phyloP scores from a whole-genome alignment of 2,329 filamentous ascomycete genomes.

The Tolypocladium guangdongense region DNA sequence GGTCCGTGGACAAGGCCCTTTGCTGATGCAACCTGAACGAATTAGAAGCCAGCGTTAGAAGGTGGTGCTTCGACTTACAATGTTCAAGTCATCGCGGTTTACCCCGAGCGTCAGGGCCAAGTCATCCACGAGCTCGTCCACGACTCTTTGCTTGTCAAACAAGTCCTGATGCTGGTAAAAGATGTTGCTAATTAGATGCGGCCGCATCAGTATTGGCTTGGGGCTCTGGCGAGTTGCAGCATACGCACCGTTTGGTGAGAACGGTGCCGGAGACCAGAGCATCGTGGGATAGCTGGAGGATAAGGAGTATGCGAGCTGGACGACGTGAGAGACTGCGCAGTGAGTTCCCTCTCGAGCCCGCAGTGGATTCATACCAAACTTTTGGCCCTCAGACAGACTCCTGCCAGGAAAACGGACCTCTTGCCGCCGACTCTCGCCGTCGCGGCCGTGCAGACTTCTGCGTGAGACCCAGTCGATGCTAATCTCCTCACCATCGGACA shows the following conservation, averaged over 20 bases:
- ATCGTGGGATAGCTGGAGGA: conserved; percentile 49
- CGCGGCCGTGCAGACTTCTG: conserved; percentile 6
- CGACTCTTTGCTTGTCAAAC: conserved; percentile 56
- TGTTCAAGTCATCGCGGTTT: conserved; percentile 54
- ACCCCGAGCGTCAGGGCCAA: conserved; percentile 59
- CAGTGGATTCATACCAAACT: conserved; percentile 34
- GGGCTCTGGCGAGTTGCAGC: neutral
- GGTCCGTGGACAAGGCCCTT: conserved; percentile 61
- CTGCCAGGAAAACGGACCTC: conserved; percentile 35
- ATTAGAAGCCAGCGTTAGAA: conserved; percentile 5
- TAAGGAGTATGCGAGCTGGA: conserved; percentile 43
- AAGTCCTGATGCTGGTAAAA: conserved; percentile 68
- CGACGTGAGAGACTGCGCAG: neutral
- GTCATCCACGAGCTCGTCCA: conserved; percentile 65
- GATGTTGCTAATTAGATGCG: conserved; percentile 48
- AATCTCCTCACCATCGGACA: conserved; percentile 14
- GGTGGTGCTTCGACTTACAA: conserved; percentile 37
- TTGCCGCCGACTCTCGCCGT: conserved; percentile 5
- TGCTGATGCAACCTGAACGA: conserved; percentile 52
- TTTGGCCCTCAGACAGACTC: conserved; percentile 33
- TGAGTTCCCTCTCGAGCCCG: neutral
- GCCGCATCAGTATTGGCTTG: neutral
- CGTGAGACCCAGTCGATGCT: conserved; percentile 15
- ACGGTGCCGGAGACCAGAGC: conserved; percentile 42
- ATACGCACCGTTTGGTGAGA: conserved; percentile 48